Evolutionary conservation across 116 monocot species (phyloP).

Genomic region (Trichopus zeylanicus): DNA sequence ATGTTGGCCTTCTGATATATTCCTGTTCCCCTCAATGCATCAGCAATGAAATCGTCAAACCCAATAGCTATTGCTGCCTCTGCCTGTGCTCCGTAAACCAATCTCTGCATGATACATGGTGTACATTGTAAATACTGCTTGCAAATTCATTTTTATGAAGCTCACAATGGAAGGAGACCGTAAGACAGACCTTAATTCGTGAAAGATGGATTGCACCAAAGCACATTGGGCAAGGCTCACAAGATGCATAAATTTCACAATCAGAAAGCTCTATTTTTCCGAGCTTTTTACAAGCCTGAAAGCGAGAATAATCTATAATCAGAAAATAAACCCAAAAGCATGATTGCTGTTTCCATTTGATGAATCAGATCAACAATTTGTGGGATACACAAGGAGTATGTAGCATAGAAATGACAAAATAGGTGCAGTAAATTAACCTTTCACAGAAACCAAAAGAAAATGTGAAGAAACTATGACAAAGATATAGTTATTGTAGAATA

Average conservation of each 20-base stretch:
- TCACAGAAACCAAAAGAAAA: no score
- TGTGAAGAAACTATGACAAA: no score
- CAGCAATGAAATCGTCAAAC: constrained; percentile 93
- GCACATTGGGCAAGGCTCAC: constrained; percentile 98
- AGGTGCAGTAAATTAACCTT: no score
- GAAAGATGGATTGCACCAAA: constrained; percentile 97
- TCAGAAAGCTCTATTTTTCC: constrained; percentile 83
- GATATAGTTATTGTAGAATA: no score
- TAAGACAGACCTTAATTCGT: constrained; percentile 62
- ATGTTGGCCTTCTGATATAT: constrained; percentile 77
- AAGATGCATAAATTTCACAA: constrained; percentile 95
- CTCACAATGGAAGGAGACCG: not conserved
- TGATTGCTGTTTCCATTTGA: no score
- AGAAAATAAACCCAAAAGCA: no score
- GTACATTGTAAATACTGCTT: not conserved
- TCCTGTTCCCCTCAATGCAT: constrained; percentile 79
- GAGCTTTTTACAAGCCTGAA: constrained; percentile 94
- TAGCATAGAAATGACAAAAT: no score
- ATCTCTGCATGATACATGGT: constrained; percentile 36
- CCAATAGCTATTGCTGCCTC: constrained; percentile 96
- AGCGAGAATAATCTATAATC: not conserved
- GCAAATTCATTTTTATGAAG: not conserved
- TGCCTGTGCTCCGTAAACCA: constrained; percentile 93
- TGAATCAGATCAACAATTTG: no score
- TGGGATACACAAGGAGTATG: no score